Base-by-base conservation (phyloP, 1,284 basidiomycete species). In the Marasmius oreades region DNA sequence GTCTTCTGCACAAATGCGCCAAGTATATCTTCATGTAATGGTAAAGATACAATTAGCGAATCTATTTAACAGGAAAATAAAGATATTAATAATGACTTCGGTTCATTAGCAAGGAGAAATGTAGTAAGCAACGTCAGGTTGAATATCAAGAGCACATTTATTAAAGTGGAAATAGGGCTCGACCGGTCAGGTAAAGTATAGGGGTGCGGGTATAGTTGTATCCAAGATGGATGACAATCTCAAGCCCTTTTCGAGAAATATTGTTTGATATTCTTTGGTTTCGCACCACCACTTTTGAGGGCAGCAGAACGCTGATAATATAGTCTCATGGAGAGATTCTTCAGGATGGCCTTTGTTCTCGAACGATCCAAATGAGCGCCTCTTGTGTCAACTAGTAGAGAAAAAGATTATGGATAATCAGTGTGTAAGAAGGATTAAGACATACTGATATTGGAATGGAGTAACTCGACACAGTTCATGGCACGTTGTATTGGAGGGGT, bases 371-470 rank as follows among this genome's bases (percentile, higher is more conserved):
- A 43, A 22, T 56, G 26, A 18, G 52, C 47, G 3, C 58, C 55
- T 22, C 42, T 45, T 31, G 39, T 53, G 22, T 59, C 58, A 44
- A 45, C 55, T 56, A 22, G 16, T 11, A 5, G 18, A 42, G 28
- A 31, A 31, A 31, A 31, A 4, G 10, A 31, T 31, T 10, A 31
- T 0, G 1, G 37, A 16, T 18, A 33, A 46, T 52, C 20, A 34
- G 46, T 33, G 10, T 18, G 5, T 7, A 24, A 20, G 10, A 14
- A 26, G 14, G 37, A 33, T 7, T 39, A 6, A 43, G 23, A 56
- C 58, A 24, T 39, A 59, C 58, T 31, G 16, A 59, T 59, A 45
- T 52, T 56, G 16, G 46, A 23, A 39, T 59, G 55, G 12, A 59
- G 5, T 22, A 31, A 47, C 16, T 53, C 55, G 10, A 59, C 52